Conservation (phyloP, 768 basidiomycete genomes). For the Phanerochaete carnosa region DNA sequence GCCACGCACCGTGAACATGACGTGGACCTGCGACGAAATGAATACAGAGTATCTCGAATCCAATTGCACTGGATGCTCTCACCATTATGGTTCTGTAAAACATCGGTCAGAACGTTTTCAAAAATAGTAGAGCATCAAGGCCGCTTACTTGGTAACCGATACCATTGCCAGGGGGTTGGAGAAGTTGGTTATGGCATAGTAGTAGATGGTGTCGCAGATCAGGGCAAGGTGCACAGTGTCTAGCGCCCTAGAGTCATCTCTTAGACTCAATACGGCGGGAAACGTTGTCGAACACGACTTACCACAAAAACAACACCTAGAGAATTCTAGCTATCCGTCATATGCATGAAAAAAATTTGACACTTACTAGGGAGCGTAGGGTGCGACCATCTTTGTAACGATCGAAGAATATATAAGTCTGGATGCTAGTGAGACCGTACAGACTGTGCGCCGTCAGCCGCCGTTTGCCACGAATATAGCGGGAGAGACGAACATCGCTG, state of each 20-base stretch:
- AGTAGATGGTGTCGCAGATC: slow-evolving; percentile 20
- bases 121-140: background rate
- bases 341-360: background rate
- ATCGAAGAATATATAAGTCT: slow-evolving; percentile 14
- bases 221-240: slow-evolving; percentile 17
- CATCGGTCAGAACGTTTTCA: background rate
- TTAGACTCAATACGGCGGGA: background rate
- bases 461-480: background rate
- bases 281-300: background rate
- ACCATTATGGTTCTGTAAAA: slow-evolving; percentile 20
- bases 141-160: slow-evolving; percentile 17
- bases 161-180: slow-evolving; percentile 14
- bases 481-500: slow-evolving; percentile 3
- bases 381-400: background rate
- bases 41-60: too few relatives aligned
- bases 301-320: slow-evolving; percentile 9
- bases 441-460: slow-evolving; percentile 2
- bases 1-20: slow-evolving; percentile 14
- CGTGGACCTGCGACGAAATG: background rate
- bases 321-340: background rate
- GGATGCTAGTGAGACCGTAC: slow-evolving; percentile 16
- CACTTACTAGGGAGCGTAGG: background rate
- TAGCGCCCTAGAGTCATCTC: slow-evolving; percentile 12
- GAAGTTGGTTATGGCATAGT: slow-evolving; percentile 23
- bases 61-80: background rate